Percentiles rank a stretch among this genome's conserved stretches.
Conservation (phyloP, 306 rosid genomes). For the Cotoneaster glaucophyllus region DNA sequence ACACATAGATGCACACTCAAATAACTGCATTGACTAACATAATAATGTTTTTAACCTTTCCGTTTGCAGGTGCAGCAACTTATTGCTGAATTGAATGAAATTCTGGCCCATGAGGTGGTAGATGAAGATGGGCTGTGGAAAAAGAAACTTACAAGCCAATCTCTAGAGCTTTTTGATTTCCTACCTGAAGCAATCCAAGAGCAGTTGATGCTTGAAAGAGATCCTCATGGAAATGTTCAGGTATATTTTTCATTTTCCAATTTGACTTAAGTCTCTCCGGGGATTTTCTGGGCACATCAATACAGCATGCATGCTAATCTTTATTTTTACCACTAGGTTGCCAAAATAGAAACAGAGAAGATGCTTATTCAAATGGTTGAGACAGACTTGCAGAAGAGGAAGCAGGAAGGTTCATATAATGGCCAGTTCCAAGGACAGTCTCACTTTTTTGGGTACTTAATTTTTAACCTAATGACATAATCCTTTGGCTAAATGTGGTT, state of each 20-base stretch:
- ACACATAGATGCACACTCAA: neutral
- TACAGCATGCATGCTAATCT: neutral
- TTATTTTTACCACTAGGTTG: constrained; percentile 52
- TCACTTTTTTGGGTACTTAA: constrained; percentile 90
- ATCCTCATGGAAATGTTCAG: constrained; percentile 99
- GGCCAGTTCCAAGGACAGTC: constrained; percentile 78
- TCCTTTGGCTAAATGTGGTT: neutral
- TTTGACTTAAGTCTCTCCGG: constrained; percentile 8
- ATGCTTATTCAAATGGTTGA: constrained; percentile 99
- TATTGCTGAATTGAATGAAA: constrained; percentile 91
- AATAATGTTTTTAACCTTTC: constrained; percentile 16
- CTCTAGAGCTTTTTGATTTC: constrained; percentile 77
- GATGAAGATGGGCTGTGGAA: constrained; percentile 92
- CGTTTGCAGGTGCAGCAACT: constrained; percentile 82
- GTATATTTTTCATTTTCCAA: constrained; percentile 25
- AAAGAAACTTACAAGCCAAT: constrained; percentile 75
- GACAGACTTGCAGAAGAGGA: constrained; percentile 84
- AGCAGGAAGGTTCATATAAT: constrained; percentile 58
- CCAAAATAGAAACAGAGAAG: constrained; percentile 97
- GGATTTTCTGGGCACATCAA: neutral
- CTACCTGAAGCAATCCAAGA: constrained; percentile 97
- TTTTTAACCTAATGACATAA: neutral
- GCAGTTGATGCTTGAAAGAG: constrained; percentile 98
- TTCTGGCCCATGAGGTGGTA: constrained; percentile 70
- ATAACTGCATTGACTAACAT: neutral